phyloP scores from a whole-genome alignment of 2,329 filamentous ascomycete genomes.

The Aureobasidium mangrovei region DNA sequence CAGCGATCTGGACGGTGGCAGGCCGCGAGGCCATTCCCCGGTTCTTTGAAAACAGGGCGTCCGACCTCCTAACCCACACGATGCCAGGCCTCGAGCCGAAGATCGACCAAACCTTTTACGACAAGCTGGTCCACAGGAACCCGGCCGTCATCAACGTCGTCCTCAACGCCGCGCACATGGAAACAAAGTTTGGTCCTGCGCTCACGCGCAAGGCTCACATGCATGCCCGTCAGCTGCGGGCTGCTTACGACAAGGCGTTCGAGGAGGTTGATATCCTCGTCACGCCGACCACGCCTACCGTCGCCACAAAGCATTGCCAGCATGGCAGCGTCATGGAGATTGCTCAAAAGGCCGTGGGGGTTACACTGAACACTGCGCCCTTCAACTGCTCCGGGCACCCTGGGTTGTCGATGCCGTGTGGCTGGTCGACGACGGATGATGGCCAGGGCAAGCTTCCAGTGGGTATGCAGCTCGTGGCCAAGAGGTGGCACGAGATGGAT shows the following conservation, averaged over 20 bases:
- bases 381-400: conserved; percentile 47
- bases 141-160: conserved; percentile 39
- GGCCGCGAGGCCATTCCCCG: conserved; percentile 26
- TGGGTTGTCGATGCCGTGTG: conserved; percentile 40
- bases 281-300: conserved; percentile 39
- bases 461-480: conserved; percentile 31
- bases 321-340: conserved; percentile 26
- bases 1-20: conserved; percentile 41
- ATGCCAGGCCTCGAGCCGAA: conserved; percentile 25
- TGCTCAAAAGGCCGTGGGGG: conserved; percentile 31
- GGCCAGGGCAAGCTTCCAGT: conserved; percentile 26
- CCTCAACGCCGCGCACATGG: conserved; percentile 30
- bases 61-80: conserved; percentile 24
- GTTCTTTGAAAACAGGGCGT: conserved; percentile 24
- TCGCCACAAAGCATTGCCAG: conserved; percentile 35
- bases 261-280: conserved; percentile 40
- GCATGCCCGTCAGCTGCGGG: conserved; percentile 39
- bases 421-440: conserved; percentile 23
- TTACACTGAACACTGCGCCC: conserved; percentile 36
- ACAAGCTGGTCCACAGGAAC: conserved; percentile 36
- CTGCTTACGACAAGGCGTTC: conserved; percentile 40
- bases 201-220: conserved; percentile 39
- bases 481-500: conserved; percentile 27
- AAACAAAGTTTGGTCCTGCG: conserved; percentile 23
- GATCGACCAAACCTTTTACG: conserved; percentile 28